Conservation (phyloP, 768 basidiomycete genomes). For the Suillus luteus region DNA sequence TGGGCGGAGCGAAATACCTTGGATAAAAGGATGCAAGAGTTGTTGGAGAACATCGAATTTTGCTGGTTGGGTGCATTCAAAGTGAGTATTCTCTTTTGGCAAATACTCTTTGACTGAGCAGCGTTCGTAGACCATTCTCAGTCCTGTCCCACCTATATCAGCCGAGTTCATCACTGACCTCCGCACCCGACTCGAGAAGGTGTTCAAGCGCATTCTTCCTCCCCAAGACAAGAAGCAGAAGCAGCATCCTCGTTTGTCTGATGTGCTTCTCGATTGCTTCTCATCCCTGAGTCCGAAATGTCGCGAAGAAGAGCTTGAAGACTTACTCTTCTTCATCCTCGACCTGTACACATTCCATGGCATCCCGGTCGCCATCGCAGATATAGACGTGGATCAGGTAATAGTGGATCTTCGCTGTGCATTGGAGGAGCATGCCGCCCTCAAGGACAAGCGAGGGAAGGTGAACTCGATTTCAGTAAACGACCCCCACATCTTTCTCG, state of each 20-base stretch:
- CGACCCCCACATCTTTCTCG: constrained; percentile 81
- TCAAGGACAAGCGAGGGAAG: constrained; percentile 35
- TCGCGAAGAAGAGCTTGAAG: constrained; percentile 92
- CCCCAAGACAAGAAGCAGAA: constrained; percentile 62
- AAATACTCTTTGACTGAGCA: constrained; percentile 5
- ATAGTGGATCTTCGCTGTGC: constrained; percentile 78
- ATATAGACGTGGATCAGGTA: constrained; percentile 91
- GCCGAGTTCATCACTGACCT: constrained; percentile 55
- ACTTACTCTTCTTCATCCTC: constrained; percentile 89
- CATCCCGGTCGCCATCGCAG: constrained; percentile 82
- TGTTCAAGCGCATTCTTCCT: constrained; percentile 68
- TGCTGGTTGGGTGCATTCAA: constrained; percentile 99
- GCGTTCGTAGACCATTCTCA: constrained; percentile 59
- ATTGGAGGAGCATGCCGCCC: constrained; percentile 68
- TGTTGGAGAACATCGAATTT: constrained; percentile 87
- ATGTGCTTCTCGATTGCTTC: constrained; percentile 82
- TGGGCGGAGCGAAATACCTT: constrained; percentile 80
- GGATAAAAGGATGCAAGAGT: constrained; percentile 71
- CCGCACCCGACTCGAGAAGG: constrained; percentile 67
- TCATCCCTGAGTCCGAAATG: constrained; percentile 80
- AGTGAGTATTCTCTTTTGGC: constrained; percentile 45
- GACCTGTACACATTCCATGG: constrained; percentile 96
- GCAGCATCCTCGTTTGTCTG: constrained; percentile 63
- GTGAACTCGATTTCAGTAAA: constrained; percentile 25
- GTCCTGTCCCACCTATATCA: constrained; percentile 44